Percentiles rank a stretch among this genome's conserved stretches.
Conservation (phyloP, 805 yeast species). For the Wickerhamiella galacta region DNA sequence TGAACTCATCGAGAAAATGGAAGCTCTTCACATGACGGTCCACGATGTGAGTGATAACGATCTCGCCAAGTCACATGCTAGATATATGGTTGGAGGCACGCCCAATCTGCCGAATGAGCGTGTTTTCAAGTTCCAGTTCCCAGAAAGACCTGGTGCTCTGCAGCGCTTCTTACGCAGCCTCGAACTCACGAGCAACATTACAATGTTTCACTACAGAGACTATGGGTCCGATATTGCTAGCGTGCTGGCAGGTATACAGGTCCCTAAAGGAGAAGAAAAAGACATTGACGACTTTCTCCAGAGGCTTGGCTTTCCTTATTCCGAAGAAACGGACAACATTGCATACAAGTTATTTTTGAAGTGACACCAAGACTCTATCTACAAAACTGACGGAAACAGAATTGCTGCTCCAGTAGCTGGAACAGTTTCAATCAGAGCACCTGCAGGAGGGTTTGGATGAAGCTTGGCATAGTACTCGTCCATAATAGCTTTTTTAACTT, state of each 20-base stretch:
- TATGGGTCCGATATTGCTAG: constrained; percentile 93
- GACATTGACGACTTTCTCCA: constrained; percentile 54
- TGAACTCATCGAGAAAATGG: constrained; percentile 42
- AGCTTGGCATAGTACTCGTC: constrained; percentile 34
- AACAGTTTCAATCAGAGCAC: constrained; percentile 11
- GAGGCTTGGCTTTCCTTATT: constrained; percentile 56
- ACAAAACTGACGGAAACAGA: constrained; percentile 1
- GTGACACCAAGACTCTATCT: background rate
- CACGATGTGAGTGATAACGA: constrained; percentile 82
- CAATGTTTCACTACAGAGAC: constrained; percentile 91
- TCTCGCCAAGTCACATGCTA: constrained; percentile 88
- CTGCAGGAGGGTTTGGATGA: constrained; percentile 33
- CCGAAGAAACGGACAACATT: constrained; percentile 69
- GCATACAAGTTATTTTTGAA: constrained; percentile 68
- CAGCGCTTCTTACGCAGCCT: constrained; percentile 58
- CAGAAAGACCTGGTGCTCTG: constrained; percentile 93
- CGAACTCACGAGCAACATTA: constrained; percentile 73
- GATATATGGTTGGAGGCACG: constrained; percentile 91
- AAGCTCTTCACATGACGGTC: constrained; percentile 50
- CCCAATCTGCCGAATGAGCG: constrained; percentile 59
- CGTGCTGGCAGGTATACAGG: constrained; percentile 75
- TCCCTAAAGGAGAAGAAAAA: constrained; percentile 46
- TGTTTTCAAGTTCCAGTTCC: constrained; percentile 76
- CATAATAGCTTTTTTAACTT: constrained; percentile 28
- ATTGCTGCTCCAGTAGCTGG: constrained; percentile 13